Conservation (phyloP, 1,284 basidiomycete genomes). For the Clitocybe nebularis region DNA sequence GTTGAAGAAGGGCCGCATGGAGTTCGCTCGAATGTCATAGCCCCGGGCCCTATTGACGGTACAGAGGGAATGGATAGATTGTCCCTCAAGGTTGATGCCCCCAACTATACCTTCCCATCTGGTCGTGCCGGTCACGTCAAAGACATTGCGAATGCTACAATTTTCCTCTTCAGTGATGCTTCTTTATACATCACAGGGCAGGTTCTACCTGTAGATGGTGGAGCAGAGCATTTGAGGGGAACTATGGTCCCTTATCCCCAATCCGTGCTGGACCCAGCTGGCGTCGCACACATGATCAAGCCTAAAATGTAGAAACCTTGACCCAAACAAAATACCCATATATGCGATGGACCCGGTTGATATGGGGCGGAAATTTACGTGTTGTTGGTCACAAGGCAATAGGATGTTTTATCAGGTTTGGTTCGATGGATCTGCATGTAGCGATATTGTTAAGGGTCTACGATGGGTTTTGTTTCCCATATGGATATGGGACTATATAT, state of each 20-base stretch:
- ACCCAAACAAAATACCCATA: not conserved
- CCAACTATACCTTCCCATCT: conserved; percentile 22
- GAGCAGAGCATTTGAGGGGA: conserved; percentile 49
- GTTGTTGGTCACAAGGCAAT: too few species aligned
- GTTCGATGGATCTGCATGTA: too few species aligned
- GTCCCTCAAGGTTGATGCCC: conserved; percentile 30
- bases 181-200: conserved; percentile 81
- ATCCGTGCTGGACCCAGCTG: conserved; percentile 58
- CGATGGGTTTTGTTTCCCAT: too few species aligned
- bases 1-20: conserved; percentile 94
- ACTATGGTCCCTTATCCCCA: conserved; percentile 61
- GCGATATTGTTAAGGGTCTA: too few species aligned
- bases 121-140: conserved; percentile 64
- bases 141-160: conserved; percentile 78
- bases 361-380: not conserved
- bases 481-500: too few species aligned
- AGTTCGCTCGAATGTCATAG: conserved; percentile 90
- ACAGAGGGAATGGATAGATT: conserved; percentile 87
- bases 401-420: too few species aligned
- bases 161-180: conserved; percentile 89
- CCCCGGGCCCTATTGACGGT: conserved; percentile 81
- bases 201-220: conserved; percentile 67
- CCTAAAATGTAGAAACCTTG: conserved; percentile 27
- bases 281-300: conserved; percentile 35
- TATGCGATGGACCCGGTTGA: too few species aligned